These are phyloP conservation scores for Ilex asprella DNA, from an alignment of 257 asterid genomes.

Conservation along the genomic window DNA sequence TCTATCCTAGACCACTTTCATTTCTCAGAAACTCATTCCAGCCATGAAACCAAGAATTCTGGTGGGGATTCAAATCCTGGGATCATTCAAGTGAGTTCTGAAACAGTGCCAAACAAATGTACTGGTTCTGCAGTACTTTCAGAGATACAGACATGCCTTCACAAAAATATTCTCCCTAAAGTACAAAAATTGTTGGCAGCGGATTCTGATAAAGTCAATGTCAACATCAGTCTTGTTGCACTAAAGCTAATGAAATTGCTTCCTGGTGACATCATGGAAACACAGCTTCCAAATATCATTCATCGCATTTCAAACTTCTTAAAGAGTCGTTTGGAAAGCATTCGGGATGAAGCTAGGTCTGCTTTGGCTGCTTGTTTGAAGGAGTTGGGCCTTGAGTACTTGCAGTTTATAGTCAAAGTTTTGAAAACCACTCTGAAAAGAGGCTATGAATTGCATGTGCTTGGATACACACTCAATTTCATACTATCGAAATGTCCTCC, in stretches of 20 bases:
- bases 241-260: conserved; percentile 83
- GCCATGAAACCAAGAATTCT: conserved; percentile 30
- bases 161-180: conserved; percentile 58
- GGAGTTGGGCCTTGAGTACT: conserved; percentile 83
- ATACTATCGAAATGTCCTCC: conserved; percentile 58
- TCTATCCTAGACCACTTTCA: conserved; percentile 73
- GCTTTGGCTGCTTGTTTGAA: conserved; percentile 81
- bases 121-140: conserved; percentile 21
- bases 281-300: conserved; percentile 74
- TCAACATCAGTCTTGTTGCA: conserved; percentile 61
- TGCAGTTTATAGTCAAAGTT: conserved; percentile 72
- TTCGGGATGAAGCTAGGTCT: conserved; percentile 87
- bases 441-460: conserved; percentile 83
- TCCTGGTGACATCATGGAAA: conserved; percentile 73
- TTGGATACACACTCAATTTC: conserved; percentile 80
- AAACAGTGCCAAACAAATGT: conserved; percentile 19
- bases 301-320: conserved; percentile 86
- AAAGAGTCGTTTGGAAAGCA: conserved; percentile 71
- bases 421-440: conserved; percentile 67
- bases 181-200: conserved; percentile 64
- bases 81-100: conserved; percentile 19
- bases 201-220: conserved; percentile 65
- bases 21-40: conserved; percentile 38
- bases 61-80: conserved; percentile 37
- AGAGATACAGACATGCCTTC: conserved; percentile 45